These are phyloP conservation scores for Hippophae tibetana DNA, from an alignment of 306 rosid species.

Conservation along the genomic window DNA sequence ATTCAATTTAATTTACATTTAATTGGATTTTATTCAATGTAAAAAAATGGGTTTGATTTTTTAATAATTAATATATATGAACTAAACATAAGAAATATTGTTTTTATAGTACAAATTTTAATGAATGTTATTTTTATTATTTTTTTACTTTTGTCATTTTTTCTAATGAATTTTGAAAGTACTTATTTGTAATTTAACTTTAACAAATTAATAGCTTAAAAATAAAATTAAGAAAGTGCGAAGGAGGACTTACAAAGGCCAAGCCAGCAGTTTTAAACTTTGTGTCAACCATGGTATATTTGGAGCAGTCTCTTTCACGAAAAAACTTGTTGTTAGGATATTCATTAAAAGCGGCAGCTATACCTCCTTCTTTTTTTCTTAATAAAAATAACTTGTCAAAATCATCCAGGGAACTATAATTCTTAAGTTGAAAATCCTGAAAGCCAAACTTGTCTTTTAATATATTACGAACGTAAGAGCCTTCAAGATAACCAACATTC, in stretches of 20 bases:
- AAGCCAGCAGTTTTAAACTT: constrained; percentile 41
- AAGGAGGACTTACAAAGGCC: constrained; percentile 44
- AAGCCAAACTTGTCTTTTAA: constrained; percentile 26
- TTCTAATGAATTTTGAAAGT: too few species aligned
- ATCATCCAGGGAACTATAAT: constrained; percentile 24
- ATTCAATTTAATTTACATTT: too few species aligned
- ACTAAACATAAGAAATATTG: too few species aligned
- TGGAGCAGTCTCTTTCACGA: constrained; percentile 30
- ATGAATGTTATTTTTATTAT: too few species aligned
- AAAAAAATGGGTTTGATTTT: too few species aligned
- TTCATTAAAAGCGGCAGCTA: constrained; percentile 50
- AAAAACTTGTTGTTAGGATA: constrained; percentile 29
- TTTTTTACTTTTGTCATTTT: too few species aligned
- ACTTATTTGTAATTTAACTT: too few species aligned
- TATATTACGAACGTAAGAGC: constrained; percentile 33
- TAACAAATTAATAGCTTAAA: too few species aligned
- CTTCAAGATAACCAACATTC: constrained; percentile 35
- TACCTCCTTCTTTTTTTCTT: constrained; percentile 43
- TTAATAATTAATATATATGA: too few species aligned
- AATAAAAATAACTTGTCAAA: constrained; percentile 31
- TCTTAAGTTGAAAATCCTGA: constrained; percentile 23
- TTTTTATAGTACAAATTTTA: too few species aligned
- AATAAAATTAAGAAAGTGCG: too few species aligned
- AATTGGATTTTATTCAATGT: too few species aligned
- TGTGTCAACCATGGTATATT: constrained; percentile 38